Evolutionary conservation across 805 yeast genomes (phyloP).

Genomic region (Wickerhamomyces tratensis): DNA sequence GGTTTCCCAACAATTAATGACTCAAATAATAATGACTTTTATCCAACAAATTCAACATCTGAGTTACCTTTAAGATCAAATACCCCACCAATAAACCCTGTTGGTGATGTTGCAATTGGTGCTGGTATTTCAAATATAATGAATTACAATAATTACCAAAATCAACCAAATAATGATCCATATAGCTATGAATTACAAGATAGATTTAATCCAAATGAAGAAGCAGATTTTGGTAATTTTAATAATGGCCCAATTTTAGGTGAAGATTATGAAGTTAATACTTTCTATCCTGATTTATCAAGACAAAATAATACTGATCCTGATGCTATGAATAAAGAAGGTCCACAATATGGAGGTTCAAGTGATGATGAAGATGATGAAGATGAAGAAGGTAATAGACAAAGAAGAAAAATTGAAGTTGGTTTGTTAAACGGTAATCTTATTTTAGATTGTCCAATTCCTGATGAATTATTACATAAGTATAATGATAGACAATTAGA

Average conservation of each 20-base stretch:
- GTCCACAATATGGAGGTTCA: constrained; percentile 1
- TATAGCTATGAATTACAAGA: constrained; percentile 7
- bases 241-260: constrained; percentile 14
- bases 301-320: constrained; percentile 57
- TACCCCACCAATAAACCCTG: constrained; percentile 6
- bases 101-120: background rate
- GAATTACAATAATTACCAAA: background rate
- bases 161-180: constrained; percentile 4
- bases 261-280: constrained; percentile 29
- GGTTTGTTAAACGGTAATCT: constrained; percentile 55
- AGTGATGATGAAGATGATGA: constrained; percentile 21
- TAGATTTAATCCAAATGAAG: constrained; percentile 9
- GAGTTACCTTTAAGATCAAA: constrained; percentile 12
- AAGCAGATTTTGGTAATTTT: constrained; percentile 5
- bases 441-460: constrained; percentile 82
- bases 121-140: background rate
- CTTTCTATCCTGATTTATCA: constrained; percentile 14
- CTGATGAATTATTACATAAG: constrained; percentile 83
- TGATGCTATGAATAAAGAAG: background rate
- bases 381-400: constrained; percentile 31
- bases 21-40: constrained; percentile 8
- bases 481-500: constrained; percentile 76
- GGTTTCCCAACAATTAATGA: constrained; percentile 7
- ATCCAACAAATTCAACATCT: constrained; percentile 6
- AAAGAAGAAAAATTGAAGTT: constrained; percentile 23